These are phyloP conservation scores for Mycena vitilis DNA, from an alignment of 768 basidiomycete species.

Conservation along the genomic window DNA sequence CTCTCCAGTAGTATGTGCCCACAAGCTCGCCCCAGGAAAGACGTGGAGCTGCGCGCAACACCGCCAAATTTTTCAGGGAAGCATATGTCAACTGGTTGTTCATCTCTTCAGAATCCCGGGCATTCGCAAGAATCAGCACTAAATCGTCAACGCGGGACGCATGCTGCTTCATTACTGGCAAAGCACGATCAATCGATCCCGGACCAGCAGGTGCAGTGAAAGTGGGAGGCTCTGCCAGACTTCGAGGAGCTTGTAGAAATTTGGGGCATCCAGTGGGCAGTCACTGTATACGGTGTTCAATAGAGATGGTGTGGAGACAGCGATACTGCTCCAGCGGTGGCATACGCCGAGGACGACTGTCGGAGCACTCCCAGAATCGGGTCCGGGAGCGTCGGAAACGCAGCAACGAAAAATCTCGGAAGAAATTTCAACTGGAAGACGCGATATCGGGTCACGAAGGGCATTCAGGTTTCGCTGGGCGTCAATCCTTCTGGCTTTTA, in stretches of 20 bases:
- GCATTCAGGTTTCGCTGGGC: neutral
- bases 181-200: too few relatives aligned
- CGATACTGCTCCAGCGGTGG: neutral
- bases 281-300: too few relatives aligned
- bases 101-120: too few relatives aligned
- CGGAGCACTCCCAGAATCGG: neutral
- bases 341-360: neutral
- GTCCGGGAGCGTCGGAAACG: neutral
- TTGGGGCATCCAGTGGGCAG: too few relatives aligned
- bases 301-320: too few relatives aligned
- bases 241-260: too few relatives aligned
- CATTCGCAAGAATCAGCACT: neutral
- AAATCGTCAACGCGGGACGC: too few relatives aligned
- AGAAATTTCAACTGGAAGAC: neutral
- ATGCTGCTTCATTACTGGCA: too few relatives aligned
- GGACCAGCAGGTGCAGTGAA: too few relatives aligned
- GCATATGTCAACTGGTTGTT: neutral
- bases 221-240: too few relatives aligned
- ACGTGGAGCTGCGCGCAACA: slow-evolving; percentile 10
- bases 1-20: neutral
- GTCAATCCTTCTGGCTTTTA: neutral
- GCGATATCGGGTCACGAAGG: neutral
- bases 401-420: neutral
- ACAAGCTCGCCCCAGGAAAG: neutral
- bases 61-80: neutral